Base-by-base conservation (phyloP, 495 filamentous ascomycete genomes). In the Aspergillus cristatus region DNA sequence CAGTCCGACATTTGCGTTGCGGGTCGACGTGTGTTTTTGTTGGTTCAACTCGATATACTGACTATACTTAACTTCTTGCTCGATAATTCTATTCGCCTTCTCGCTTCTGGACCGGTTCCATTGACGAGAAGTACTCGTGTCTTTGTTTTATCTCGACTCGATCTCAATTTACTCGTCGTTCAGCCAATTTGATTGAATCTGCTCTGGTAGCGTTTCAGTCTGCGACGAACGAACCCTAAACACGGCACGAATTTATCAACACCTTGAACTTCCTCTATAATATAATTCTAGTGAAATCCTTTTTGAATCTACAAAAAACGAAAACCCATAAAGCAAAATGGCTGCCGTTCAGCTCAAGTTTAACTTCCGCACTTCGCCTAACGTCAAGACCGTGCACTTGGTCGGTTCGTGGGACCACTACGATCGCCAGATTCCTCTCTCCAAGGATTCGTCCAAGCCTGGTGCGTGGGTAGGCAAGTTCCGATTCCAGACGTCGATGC, bases 391-490 rank as follows among this genome's bases (percentile, higher is more conserved):
- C 64, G 91, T 93, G 64, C 91, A 97, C 60, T 75, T 98, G 43
- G 79, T 96, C 57, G 91, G 91, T 56, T 96, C 91, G 44, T 98
- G 91, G 91, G 93, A 98, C 73, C 84, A 85, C 72, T 98, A 98
- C 76, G 65, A 68, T 41, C 86, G 87, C 46, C 90, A 95, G 60
- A 81, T 94, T 55, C 88, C 88, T 39, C 79, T 95, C 51, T 84
- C 86, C 58, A 84, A 84, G 67, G 86, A 94, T 62, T 73, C 81
- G 41, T 78, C 72, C 65, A 93, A 86, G 75, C 72, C 74, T 45
- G 89, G 84, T 53, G 77, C 80, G 39, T 96, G 93, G 84, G 81
- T 86, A 52, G 93, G 91, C 57, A 93, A 86, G 56, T 95, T 98
- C 74, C 79, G 84, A 65, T 94, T 98, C 71, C 86, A 90, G 68